phyloP scores from a whole-genome alignment of 2,329 filamentous ascomycete genomes.

The Epichloe bromicola region DNA sequence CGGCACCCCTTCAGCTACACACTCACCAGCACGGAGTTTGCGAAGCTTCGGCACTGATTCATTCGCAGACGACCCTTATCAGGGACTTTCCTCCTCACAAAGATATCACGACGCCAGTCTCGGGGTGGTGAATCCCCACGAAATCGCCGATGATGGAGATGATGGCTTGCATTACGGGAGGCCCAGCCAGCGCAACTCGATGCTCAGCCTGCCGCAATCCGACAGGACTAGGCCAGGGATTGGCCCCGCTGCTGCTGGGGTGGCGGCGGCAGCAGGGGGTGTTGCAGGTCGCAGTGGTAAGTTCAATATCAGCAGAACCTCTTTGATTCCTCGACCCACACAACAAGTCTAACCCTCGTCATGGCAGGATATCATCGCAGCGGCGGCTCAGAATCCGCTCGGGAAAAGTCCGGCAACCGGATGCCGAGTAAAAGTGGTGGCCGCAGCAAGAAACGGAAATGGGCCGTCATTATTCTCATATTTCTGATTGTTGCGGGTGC shows the following conservation, averaged over 20 bases:
- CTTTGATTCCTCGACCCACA: neutral
- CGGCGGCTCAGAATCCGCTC: slow-evolving; percentile 3
- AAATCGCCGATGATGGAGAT: slow-evolving; percentile 78
- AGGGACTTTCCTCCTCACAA: slow-evolving; percentile 21
- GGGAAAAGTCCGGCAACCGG: slow-evolving; percentile 10
- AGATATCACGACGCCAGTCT: slow-evolving; percentile 34
- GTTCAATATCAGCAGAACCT: neutral
- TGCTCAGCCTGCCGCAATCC: slow-evolving; percentile 42
- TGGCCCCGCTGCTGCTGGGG: slow-evolving; percentile 30
- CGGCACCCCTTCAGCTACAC: slow-evolving; percentile 19
- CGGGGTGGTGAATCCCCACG: slow-evolving; percentile 59
- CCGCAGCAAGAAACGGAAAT: slow-evolving; percentile 53
- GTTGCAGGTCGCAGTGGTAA: slow-evolving; percentile 16
- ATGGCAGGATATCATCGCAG: neutral
- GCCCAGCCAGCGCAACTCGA: slow-evolving; percentile 37
- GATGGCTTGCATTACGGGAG: slow-evolving; percentile 55
- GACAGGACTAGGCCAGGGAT: slow-evolving; percentile 16
- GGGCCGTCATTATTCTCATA: slow-evolving; percentile 53
- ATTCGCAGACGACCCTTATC: slow-evolving; percentile 55
- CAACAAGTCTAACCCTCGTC: neutral
- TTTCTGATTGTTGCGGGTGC: slow-evolving; percentile 53
- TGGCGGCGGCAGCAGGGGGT: slow-evolving; percentile 17
- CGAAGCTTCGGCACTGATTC: slow-evolving; percentile 30
- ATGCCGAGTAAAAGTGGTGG: slow-evolving; percentile 30
- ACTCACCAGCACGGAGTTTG: slow-evolving; percentile 37